Conservation (phyloP, 176 grass and related monocot genomes). For the Tillandsia fasciculata region DNA sequence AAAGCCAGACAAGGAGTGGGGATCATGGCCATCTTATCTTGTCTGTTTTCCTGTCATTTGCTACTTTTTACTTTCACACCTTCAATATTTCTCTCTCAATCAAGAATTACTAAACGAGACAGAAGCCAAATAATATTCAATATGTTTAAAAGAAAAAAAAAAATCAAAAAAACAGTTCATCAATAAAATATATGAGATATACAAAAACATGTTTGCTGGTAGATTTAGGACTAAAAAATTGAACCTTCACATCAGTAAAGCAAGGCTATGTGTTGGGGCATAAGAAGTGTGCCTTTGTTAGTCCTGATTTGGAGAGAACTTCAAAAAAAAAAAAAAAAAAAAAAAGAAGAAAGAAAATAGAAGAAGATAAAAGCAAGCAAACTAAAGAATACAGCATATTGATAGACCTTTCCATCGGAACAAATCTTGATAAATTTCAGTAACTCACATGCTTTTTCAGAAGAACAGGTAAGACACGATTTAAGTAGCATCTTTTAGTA, state of each 20-base stretch:
- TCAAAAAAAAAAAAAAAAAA: slow-evolving; percentile 12
- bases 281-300: too few relatives aligned
- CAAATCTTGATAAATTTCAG: slow-evolving; percentile 14
- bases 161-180: not conserved
- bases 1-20: too few relatives aligned
- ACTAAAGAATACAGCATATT: slow-evolving; percentile 3
- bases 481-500: slow-evolving; percentile 76
- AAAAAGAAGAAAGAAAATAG: slow-evolving; percentile 13
- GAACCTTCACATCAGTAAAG: too few relatives aligned
- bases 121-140: too few relatives aligned
- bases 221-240: not conserved
- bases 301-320: not conserved
- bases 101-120: too few relatives aligned
- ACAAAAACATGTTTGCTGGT: too few relatives aligned
- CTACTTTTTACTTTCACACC: too few relatives aligned
- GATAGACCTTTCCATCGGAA: slow-evolving; percentile 18
- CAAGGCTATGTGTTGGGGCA: too few relatives aligned
- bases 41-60: too few relatives aligned
- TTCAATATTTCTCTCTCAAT: too few relatives aligned
- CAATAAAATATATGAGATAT: not conserved
- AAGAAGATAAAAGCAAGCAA: slow-evolving; percentile 4
- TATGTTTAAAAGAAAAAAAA: too few relatives aligned
- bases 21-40: too few relatives aligned
- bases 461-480: slow-evolving; percentile 81
- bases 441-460: slow-evolving; percentile 85